Evolutionary conservation across 2,329 filamentous ascomycete genomes (phyloP).

Genomic region (Fulvia fulva): DNA sequence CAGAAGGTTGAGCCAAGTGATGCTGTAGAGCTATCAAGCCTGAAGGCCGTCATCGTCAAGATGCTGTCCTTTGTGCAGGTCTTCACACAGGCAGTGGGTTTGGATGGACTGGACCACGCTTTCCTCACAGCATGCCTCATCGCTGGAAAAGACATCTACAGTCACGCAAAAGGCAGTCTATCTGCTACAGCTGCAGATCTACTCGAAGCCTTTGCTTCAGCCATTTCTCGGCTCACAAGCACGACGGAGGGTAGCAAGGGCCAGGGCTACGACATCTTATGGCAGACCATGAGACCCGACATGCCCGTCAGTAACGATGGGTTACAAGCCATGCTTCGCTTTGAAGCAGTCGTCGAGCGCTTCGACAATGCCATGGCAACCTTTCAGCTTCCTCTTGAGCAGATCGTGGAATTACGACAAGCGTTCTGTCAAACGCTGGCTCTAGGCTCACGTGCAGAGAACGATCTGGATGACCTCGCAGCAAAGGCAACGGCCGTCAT

Average conservation of each 20-base stretch:
- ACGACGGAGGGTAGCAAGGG: slow-evolving; percentile 12
- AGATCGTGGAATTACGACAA: slow-evolving; percentile 25
- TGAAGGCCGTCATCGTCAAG: not conserved
- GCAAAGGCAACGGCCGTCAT: slow-evolving; percentile 17
- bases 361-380: slow-evolving; percentile 37
- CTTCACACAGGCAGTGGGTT: slow-evolving; percentile 9
- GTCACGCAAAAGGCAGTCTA: not conserved
- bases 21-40: not conserved
- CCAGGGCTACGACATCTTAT: slow-evolving; percentile 25
- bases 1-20: not conserved
- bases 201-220: not conserved
- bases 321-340: slow-evolving; percentile 37
- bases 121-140: slow-evolving; percentile 12
- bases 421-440: slow-evolving; percentile 24
- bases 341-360: slow-evolving; percentile 45
- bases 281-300: slow-evolving; percentile 66
- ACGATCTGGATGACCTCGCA: slow-evolving; percentile 18
- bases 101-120: slow-evolving; percentile 13
- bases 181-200: not conserved
- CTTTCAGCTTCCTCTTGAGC: slow-evolving; percentile 24
- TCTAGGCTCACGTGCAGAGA: slow-evolving; percentile 8
- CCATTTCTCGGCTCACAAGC: slow-evolving; percentile 2
- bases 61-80: slow-evolving; percentile 14
- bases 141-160: slow-evolving; percentile 12
- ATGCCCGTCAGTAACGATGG: slow-evolving; percentile 42